phyloP scores from a whole-genome alignment of 192 early-diverging fungal species.

The Backusella mclennaniae region DNA sequence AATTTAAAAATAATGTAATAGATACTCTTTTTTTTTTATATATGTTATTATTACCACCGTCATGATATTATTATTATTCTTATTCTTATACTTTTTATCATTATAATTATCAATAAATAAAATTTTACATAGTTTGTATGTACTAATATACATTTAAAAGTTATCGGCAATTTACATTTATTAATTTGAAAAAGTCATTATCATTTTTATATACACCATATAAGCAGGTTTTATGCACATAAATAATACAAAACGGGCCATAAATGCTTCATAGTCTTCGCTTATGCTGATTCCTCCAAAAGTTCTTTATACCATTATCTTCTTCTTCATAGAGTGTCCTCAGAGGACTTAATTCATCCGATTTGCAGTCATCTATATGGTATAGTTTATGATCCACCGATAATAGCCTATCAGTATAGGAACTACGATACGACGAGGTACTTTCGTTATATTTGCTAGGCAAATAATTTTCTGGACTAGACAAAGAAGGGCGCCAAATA shows the following conservation, averaged over 20 bases:
- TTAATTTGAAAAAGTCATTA: neutral
- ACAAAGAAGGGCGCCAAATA: neutral
- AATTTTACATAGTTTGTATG: neutral
- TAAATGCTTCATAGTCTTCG: neutral
- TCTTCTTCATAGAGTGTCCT: neutral
- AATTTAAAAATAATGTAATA: slow-evolving; percentile 1
- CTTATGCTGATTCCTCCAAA: neutral
- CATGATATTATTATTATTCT: neutral
- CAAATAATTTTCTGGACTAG: neutral
- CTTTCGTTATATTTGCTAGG: neutral
- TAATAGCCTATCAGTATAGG: neutral
- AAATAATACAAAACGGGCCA: no score
- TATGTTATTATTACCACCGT: neutral
- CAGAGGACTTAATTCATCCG: neutral
- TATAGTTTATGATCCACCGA: neutral
- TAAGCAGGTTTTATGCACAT: no score
- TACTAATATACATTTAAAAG: neutral
- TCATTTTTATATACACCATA: no score
- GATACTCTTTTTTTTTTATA: neutral
- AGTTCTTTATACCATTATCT: neutral
- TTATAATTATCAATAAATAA: neutral
- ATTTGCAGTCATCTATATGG: neutral
- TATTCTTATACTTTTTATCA: no score
- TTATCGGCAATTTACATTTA: neutral
- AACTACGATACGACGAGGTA: neutral